phyloP scores from a whole-genome alignment of 192 early-diverging fungal genomes.

The Cladochytrium replicatum region DNA sequence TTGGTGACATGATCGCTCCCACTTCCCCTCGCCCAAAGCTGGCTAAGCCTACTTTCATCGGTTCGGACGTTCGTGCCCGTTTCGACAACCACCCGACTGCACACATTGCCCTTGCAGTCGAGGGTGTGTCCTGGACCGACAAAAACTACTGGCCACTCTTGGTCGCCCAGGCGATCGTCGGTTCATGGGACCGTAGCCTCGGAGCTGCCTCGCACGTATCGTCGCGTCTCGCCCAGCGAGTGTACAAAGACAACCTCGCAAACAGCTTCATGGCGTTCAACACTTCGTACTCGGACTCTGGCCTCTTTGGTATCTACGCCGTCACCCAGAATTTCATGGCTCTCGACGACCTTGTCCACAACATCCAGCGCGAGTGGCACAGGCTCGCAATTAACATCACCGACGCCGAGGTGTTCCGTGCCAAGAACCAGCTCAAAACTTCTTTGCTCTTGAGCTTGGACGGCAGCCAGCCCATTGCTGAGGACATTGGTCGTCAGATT shows the following conservation, averaged over 20 bases:
- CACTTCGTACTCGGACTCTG: constrained; percentile 96
- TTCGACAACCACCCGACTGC: constrained; percentile 83
- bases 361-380: constrained; percentile 87
- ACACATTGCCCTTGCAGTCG: constrained; percentile 95
- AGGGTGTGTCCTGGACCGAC: constrained; percentile 90
- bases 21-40: constrained; percentile 25
- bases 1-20: constrained; percentile 63
- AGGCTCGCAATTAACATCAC: constrained; percentile 77
- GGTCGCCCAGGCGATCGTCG: constrained; percentile 90
- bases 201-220: constrained; percentile 79
- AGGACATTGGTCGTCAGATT: constrained; percentile 97
- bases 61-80: constrained; percentile 80
- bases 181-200: constrained; percentile 91
- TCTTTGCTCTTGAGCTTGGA: constrained; percentile 81
- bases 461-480: constrained; percentile 88
- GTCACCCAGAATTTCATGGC: constrained; percentile 69
- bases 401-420: constrained; percentile 86
- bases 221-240: constrained; percentile 73
- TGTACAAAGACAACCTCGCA: constrained; percentile 72
- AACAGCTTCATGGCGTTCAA: constrained; percentile 99
- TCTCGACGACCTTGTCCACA: constrained; percentile 80
- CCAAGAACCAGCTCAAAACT: constrained; percentile 98
- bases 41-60: constrained; percentile 70
- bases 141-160: constrained; percentile 94
- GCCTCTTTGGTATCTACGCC: constrained; percentile 93